These are phyloP conservation scores for Blastocystis sp. DNA, from an alignment of 352 stramenopile genomes.

Conservation along the genomic window DNA sequence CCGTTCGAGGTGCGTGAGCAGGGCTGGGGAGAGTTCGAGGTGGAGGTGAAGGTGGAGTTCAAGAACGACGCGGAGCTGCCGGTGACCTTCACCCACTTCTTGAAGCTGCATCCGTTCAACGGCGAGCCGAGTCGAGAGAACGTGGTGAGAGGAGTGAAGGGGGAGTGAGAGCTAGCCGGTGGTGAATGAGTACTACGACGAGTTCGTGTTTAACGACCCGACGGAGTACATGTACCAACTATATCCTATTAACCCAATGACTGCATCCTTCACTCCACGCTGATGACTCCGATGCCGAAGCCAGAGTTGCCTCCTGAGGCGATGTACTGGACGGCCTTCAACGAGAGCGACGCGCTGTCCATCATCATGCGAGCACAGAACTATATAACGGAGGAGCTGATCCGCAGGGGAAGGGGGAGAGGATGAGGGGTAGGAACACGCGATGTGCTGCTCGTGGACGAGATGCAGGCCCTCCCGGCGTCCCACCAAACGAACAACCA, in stretches of 20 bases:
- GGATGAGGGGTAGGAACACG: conserved; percentile 1
- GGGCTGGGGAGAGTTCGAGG: conserved; percentile 61
- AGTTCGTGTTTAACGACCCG: conserved; percentile 62
- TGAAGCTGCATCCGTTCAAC: conserved; percentile 56
- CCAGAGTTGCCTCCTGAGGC: conserved; percentile 7
- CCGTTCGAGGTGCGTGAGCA: conserved; percentile 61
- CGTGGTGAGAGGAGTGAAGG: neutral
- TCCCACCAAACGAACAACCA: neutral
- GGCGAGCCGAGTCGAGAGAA: conserved; percentile 47
- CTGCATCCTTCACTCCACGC: conserved; percentile 10
- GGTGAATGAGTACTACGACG: conserved; percentile 57
- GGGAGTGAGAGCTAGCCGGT: conserved; percentile 22
- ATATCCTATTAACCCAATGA: conserved; percentile 43
- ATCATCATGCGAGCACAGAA: conserved; percentile 63
- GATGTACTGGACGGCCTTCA: conserved; percentile 44
- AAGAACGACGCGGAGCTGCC: conserved; percentile 35
- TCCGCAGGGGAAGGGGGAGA: neutral
- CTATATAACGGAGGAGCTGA: conserved; percentile 54
- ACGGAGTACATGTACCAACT: conserved; percentile 64
- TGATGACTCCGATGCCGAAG: conserved; percentile 51
- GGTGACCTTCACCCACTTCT: conserved; percentile 43
- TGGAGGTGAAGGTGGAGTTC: conserved; percentile 65
- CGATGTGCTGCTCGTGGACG: neutral
- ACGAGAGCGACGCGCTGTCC: conserved; percentile 24
- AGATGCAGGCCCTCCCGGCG: neutral